These are phyloP conservation scores for Mycena indigotica DNA, from an alignment of 768 basidiomycete genomes.

Conservation along the genomic window DNA sequence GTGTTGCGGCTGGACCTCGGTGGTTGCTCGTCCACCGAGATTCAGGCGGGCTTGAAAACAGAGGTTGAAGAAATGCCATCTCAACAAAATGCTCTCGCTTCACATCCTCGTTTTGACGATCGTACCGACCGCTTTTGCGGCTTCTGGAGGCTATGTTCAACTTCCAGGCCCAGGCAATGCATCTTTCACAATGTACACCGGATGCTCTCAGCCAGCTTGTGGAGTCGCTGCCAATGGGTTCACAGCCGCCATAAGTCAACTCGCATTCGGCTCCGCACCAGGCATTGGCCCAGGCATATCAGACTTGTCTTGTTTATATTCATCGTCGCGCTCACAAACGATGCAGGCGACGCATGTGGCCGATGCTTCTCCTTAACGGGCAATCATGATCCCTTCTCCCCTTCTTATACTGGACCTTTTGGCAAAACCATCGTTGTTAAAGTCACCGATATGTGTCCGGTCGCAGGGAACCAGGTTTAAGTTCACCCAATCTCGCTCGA, in stretches of 20 bases:
- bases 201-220: slow-evolving; percentile 53
- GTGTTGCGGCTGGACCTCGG: neutral
- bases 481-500: too few species aligned
- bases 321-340: too few species aligned
- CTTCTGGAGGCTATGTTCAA: slow-evolving; percentile 57
- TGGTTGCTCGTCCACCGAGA: neutral
- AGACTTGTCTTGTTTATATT: too few species aligned
- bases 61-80: neutral
- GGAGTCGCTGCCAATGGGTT: slow-evolving; percentile 51
- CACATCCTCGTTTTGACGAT: neutral
- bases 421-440: slow-evolving; percentile 54
- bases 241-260: slow-evolving; percentile 60
- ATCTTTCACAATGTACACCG: slow-evolving; percentile 61
- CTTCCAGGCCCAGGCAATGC: slow-evolving; percentile 47
- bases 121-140: slow-evolving; percentile 14
- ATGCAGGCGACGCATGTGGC: slow-evolving; percentile 57
- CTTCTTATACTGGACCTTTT: slow-evolving; percentile 52
- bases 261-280: slow-evolving; percentile 54
- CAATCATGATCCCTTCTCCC: slow-evolving; percentile 53
- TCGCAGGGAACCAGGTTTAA: slow-evolving; percentile 46
- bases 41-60: neutral
- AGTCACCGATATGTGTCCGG: slow-evolving; percentile 49
- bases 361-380: slow-evolving; percentile 61
- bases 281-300: slow-evolving; percentile 42
- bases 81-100: neutral